Base-by-base conservation (phyloP, 495 filamentous ascomycete species). In the Friedmanniomyces endolithicus region DNA sequence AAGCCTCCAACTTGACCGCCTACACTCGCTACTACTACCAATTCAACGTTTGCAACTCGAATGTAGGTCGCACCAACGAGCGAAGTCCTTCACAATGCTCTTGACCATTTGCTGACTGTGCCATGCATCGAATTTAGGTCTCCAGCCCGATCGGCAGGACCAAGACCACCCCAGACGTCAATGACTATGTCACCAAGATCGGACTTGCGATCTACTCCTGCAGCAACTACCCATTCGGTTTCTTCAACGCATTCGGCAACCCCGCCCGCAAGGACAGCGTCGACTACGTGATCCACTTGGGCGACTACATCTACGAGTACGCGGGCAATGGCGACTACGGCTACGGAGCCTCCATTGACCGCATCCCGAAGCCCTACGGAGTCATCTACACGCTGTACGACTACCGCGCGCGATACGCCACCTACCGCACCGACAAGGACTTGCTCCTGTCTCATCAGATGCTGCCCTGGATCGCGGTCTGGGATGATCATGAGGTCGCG, bases 401-500 rank as follows among this genome's bases (percentile, higher is more conserved):
- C 63, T 85, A 85, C 65, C 75, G 82, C 43, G 78, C 75, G 48
- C 69, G 81, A 20, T 62, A 74, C 58, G 80, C 73, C 34, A 82
- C 75, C 27, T 85, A 85, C 65, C 75, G 79, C 6, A 78, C 75
- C 17, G 82, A 85, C 60, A 65, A 73, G 0, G 82, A 86, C 62
- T 72, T 85, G 4, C 61, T 74, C n/a, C 64, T 73, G 1, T 75
- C 68, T 48, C 75, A 81, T 63, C 72, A 77, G 57, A 69, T 72
- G 25, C 84, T 79, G 56, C 72, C 82, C 14, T 85, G 82, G 81
- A 84, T 86, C 53, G 69, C 79, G 4, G 80, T 82, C 11, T 86
- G 82, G 82, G 82, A 85, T 64, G 82, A 84, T 58, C 82, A 84
- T 63, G 79, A 85, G 65, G 73, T 83, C 29, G 78, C 77, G n/a